Conservation (phyloP, 345 rosid genomes). For the Ceriops tagal region DNA sequence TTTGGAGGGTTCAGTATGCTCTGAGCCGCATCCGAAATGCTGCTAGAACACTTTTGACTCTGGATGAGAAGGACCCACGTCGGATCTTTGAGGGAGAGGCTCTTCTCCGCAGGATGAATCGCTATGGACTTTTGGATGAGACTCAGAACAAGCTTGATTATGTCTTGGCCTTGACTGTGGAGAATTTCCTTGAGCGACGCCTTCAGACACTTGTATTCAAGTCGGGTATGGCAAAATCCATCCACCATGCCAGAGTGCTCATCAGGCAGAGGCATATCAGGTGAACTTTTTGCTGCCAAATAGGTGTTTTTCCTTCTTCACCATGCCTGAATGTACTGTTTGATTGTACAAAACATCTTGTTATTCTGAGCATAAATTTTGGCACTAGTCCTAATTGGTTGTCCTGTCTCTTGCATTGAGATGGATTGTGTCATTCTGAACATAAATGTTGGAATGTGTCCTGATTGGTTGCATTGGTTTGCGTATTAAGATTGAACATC, state of each 20-base stretch:
- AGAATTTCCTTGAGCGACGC: conserved; percentile 28
- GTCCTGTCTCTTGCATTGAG: no score
- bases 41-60: conserved; percentile 23
- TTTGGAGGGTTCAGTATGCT: conserved; percentile 29
- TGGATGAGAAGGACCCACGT: conserved; percentile 26
- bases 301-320: neutral
- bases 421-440: no score
- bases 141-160: conserved; percentile 28
- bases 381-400: no score
- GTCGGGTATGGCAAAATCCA: conserved; percentile 24
- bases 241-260: conserved; percentile 26
- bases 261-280: conserved; percentile 27
- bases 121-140: conserved; percentile 25
- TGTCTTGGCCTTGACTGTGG: conserved; percentile 25
- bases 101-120: conserved; percentile 24
- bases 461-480: no score
- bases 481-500: no score
- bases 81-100: conserved; percentile 27
- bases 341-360: no score
- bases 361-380: no score
- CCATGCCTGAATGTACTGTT: no score
- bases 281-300: neutral
- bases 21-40: conserved; percentile 25
- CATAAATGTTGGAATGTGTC: no score
- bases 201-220: conserved; percentile 25